Percentiles rank a stretch among this genome's conserved stretches.
phyloP scores from a whole-genome alignment of 768 basidiomycete species.

The Cystobasidium tubakii region DNA sequence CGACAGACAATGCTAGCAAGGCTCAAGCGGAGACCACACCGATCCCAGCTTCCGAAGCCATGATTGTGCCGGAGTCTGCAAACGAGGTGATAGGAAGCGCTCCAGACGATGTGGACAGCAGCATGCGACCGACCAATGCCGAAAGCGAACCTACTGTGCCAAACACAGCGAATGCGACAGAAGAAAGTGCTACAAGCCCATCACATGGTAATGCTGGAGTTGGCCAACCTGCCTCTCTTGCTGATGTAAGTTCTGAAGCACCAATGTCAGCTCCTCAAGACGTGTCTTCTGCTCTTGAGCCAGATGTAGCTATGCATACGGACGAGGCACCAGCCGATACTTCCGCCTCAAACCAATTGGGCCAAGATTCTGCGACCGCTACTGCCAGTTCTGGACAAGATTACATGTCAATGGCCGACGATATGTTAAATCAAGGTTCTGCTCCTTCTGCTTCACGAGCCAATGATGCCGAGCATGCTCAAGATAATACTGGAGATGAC shows the following conservation, averaged over 20 bases:
- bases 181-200: not conserved
- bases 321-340: too few relatives aligned
- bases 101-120: not conserved
- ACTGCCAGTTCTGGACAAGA: too few relatives aligned
- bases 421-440: not conserved
- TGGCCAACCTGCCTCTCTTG: not conserved
- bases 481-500: not conserved
- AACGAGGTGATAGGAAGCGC: not conserved
- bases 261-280: not conserved
- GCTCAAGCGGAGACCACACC: not conserved
- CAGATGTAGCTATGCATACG: too few relatives aligned
- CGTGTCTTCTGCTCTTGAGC: too few relatives aligned
- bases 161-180: not conserved
- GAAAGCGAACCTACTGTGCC: not conserved
- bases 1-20: not conserved
- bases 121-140: not conserved
- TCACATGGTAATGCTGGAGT: not conserved
- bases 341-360: too few relatives aligned
- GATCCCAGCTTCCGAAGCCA: not conserved
- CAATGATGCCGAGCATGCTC: not conserved
- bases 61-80: not conserved
- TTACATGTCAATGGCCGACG: not conserved
- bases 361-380: too few relatives aligned
- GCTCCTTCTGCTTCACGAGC: not conserved
- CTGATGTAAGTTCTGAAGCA: not conserved